Evolutionary conservation across 179 eudicot genomes (phyloP), one percentile per base, ranked within the genome.

Genomic region (Sideroxylon spinosum): DNA sequence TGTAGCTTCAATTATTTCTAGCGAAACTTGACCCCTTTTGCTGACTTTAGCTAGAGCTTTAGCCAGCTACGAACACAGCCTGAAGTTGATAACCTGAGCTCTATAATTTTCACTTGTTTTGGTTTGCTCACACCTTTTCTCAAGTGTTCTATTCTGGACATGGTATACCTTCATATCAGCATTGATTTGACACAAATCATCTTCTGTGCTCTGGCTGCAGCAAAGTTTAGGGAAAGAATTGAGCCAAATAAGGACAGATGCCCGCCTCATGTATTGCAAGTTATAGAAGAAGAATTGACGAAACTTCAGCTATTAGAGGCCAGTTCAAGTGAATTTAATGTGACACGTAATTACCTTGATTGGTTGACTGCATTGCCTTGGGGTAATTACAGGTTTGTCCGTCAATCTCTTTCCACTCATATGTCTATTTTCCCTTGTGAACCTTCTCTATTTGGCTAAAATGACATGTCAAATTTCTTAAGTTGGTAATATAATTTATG

Each of bases 361-460:
- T 96, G 99, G 99, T 78, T 96, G 93, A 96, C 98, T 65, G 97
- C 96, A 26, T 89, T 96, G 81, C 99, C 99, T 74, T 96, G 98
- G 98, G 98, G 99, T 79, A 90, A 82, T 82, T 96, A 92, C 92
- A 96, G 99, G 99, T 95, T 75, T 74, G 82, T 70, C 19, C 11
- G 1, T 72, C 73, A 23, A 20, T 73, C 49, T 10, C 49, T 72
- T 59, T 16, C 25, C 46, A 37, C 23, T 23, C 50, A 49, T 73
- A 25, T 64, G 22, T 75, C 25, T 26, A 55, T 74, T 56, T 32
- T 16, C 9, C 7, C 11, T 13, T 65, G n/a, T 56, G 26, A 55
- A 56, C 56, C 56, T 67, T 60, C 17, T 60, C 60, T 52, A 56
- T 50, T 65, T n/a, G 68, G 66, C 20, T 46, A 62, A 69, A 72